A percentile compares a stretch with the other conserved stretches of the same genome.
These are phyloP conservation scores for Chalciporus pseudorubinellus DNA, from an alignment of 768 basidiomycete species.

Conservation along the genomic window DNA sequence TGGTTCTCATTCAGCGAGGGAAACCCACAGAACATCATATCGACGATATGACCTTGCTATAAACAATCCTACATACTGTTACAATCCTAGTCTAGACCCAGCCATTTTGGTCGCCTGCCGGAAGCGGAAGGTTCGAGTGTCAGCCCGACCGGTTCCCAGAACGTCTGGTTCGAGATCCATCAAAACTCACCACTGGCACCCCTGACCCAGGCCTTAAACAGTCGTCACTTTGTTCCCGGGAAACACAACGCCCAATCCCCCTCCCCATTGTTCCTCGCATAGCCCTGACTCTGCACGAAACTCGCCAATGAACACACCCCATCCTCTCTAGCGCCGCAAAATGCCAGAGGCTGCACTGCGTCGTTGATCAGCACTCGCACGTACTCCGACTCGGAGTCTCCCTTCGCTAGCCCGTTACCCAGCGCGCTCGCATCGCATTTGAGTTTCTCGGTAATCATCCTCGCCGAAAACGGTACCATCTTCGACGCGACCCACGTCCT, in stretches of 20 bases:
- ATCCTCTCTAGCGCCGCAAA: conserved; percentile 49
- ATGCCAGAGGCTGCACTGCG: conserved; percentile 55
- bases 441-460: conserved; percentile 71
- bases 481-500: conserved; percentile 51
- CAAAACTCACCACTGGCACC: too few species aligned
- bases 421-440: conserved; percentile 34
- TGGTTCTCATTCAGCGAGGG: too few species aligned
- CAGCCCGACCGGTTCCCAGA: too few species aligned
- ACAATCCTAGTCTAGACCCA: too few species aligned
- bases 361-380: conserved; percentile 77
- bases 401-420: conserved; percentile 4
- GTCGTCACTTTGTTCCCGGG: too few species aligned
- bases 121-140: too few species aligned
- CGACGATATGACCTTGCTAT: too few species aligned
- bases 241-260: conserved; percentile 69
- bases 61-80: too few species aligned
- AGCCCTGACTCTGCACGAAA: conserved; percentile 70
- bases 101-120: too few species aligned
- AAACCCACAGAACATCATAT: too few species aligned
- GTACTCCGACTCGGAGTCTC: conserved; percentile 27
- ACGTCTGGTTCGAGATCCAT: too few species aligned
- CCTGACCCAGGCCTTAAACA: too few species aligned
- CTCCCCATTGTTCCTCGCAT: conserved; percentile 60
- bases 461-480: conserved; percentile 69
- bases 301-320: conserved; percentile 60